Conservation (phyloP, 495 filamentous ascomycete genomes). For the Hyaloscypha hepaticicola region DNA sequence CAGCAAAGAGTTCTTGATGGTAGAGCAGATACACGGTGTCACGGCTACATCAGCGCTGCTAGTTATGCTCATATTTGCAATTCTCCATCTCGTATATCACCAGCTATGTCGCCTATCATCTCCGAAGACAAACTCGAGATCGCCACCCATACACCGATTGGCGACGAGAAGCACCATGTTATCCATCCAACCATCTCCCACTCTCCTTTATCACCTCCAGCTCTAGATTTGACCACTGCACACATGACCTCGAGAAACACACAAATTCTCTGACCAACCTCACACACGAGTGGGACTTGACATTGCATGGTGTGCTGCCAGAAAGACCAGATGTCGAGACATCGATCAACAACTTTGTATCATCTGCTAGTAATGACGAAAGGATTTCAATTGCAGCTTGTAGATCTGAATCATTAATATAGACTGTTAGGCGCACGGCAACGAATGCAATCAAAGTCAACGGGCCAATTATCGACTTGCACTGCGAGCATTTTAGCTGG, state of each 20-base stretch:
- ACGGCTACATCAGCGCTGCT: constrained; percentile 49
- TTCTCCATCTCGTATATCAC: constrained; percentile 12
- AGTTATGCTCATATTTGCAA: constrained; percentile 38
- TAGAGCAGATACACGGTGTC: constrained; percentile 45
- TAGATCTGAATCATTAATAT: constrained; percentile 49
- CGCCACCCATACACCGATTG: neutral
- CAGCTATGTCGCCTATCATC: neutral
- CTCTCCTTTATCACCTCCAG: constrained; percentile 3
- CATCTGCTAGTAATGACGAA: constrained; percentile 38
- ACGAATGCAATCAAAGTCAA: constrained; percentile 46
- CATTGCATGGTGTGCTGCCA: constrained; percentile 24
- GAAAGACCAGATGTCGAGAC: constrained; percentile 45
- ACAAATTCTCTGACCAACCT: neutral
- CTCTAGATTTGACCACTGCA: neutral
- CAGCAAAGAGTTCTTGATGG: constrained; percentile 36
- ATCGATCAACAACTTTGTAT: constrained; percentile 43
- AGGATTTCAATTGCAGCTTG: constrained; percentile 52
- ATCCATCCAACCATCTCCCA: constrained; percentile 12
- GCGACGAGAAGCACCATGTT: constrained; percentile 19
- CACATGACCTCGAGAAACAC: constrained; percentile 17
- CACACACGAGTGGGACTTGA: constrained; percentile 8
- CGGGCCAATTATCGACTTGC: constrained; percentile 53
- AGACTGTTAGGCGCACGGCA: constrained; percentile 48
- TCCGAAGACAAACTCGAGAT: neutral
- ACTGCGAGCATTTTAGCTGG: constrained; percentile 59